Percentiles rank a stretch among this genome's conserved stretches.
Conservation (phyloP, 805 yeast species). For the Citeromyces matritensis region DNA sequence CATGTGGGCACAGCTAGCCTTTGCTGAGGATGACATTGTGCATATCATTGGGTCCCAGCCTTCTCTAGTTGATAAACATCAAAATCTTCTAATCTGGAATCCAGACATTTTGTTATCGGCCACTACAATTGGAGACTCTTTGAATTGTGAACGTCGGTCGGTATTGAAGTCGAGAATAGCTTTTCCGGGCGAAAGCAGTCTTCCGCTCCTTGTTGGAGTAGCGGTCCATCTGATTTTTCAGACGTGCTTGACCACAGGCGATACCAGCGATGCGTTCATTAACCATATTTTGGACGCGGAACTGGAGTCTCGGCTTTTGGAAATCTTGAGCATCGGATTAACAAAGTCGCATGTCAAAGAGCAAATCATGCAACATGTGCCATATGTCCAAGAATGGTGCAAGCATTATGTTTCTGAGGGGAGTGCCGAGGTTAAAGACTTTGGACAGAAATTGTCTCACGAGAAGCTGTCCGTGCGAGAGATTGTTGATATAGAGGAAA, state of each 20-base stretch:
- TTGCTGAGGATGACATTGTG: constrained; percentile 37
- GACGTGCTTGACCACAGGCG: constrained; percentile 24
- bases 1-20: constrained; percentile 38
- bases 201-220: constrained; percentile 67
- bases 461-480: constrained; percentile 37
- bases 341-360: constrained; percentile 25
- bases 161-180: constrained; percentile 40
- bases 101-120: constrained; percentile 80
- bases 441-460: constrained; percentile 5
- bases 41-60: constrained; percentile 40
- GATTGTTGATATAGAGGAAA: constrained; percentile 77
- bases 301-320: constrained; percentile 12
- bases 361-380: constrained; percentile 29
- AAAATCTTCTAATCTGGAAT: constrained; percentile 57
- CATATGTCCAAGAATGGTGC: constrained; percentile 39
- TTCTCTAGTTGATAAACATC: constrained; percentile 33
- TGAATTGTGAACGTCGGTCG: constrained; percentile 60
- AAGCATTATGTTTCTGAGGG: constrained; percentile 22
- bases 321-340: constrained; percentile 41
- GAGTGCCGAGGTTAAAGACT: constrained; percentile 7
- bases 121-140: constrained; percentile 64
- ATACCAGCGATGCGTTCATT: constrained; percentile 23
- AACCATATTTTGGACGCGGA: constrained; percentile 13
- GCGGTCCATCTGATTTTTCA: constrained; percentile 72
- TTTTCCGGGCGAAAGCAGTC: constrained; percentile 46